Percentiles rank a stretch among this genome's conserved stretches.
These are phyloP conservation scores for Xylaria sp. DNA, from an alignment of 2,329 filamentous ascomycete genomes.

Conservation along the genomic window DNA sequence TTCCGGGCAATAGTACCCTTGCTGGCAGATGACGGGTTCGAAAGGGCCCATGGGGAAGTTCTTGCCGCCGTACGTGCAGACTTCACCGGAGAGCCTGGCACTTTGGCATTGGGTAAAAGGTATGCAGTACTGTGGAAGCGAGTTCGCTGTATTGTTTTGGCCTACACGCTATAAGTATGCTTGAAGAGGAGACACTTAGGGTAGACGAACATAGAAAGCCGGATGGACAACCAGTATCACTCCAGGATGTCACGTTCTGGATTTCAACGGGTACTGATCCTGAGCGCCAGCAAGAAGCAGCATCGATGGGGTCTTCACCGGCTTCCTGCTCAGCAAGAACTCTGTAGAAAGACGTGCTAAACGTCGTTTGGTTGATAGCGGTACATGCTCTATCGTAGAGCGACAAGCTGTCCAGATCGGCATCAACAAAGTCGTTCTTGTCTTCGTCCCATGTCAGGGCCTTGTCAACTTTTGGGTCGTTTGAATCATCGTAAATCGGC, in stretches of 20 bases:
- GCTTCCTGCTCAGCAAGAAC: conserved; percentile 36
- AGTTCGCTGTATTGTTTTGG: conserved; percentile 53
- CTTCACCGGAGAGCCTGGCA: conserved; percentile 43
- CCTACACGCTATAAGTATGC: conserved; percentile 38
- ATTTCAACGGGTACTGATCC: conserved; percentile 50
- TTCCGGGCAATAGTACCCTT: conserved; percentile 56
- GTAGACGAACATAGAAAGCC: conserved; percentile 50
- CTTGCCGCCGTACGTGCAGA: conserved; percentile 41
- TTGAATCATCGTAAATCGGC: conserved; percentile 46
- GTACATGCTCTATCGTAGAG: conserved; percentile 50
- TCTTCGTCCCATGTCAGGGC: conserved; percentile 40
- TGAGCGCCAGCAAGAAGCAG: conserved; percentile 48
- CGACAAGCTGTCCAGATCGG: conserved; percentile 37
- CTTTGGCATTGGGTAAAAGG: conserved; percentile 47
- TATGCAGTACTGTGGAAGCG: conserved; percentile 52
- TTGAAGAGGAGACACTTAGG: conserved; percentile 14
- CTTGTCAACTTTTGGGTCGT: conserved; percentile 42
- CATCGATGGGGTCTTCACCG: conserved; percentile 43
- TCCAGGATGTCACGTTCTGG: conserved; percentile 46
- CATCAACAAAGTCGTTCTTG: conserved; percentile 35
- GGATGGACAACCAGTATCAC: conserved; percentile 44
- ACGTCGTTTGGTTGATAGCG: conserved; percentile 47
- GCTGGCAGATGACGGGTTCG: conserved; percentile 57
- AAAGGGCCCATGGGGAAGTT: conserved; percentile 53
- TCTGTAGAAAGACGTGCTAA: conserved; percentile 50